These are phyloP conservation scores for Backusella morwellensis DNA, from an alignment of 192 early-diverging fungal genomes.

Conservation along the genomic window DNA sequence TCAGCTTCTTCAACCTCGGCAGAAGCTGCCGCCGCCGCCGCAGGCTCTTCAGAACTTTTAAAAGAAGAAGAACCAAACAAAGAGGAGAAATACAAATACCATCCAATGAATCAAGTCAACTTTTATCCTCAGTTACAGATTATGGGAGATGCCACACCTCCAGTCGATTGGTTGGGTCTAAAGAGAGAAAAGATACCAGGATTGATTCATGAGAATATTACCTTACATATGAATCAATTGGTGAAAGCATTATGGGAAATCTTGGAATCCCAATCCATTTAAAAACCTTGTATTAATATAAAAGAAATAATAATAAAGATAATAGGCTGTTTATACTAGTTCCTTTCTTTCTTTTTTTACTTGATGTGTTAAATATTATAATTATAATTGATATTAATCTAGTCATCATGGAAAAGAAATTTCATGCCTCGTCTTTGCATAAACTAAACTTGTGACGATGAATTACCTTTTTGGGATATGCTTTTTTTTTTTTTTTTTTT, in stretches of 20 bases:
- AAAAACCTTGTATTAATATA: not conserved
- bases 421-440: not conserved
- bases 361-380: too few relatives aligned
- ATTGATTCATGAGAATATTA: constrained; percentile 42
- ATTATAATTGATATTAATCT: too few relatives aligned
- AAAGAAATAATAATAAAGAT: not conserved
- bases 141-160: constrained; percentile 52
- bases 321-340: too few relatives aligned
- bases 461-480: not conserved
- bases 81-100: constrained; percentile 9
- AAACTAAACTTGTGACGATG: not conserved
- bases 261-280: not conserved
- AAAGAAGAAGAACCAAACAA: not conserved
- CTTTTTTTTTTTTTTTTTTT: not conserved
- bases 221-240: constrained; percentile 40
- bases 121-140: constrained; percentile 45
- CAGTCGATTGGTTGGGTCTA: constrained; percentile 49
- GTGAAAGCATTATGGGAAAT: constrained; percentile 19
- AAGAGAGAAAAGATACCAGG: constrained; percentile 44
- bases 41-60: not conserved
- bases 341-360: not conserved
- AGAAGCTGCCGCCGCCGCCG: not conserved
- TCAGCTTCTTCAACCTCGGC: not conserved
- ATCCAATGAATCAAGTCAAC: constrained; percentile 19
- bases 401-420: too few relatives aligned